These are phyloP conservation scores for Sporothrix dimorphospora DNA, from an alignment of 2,329 filamentous ascomycete genomes.

Conservation along the genomic window DNA sequence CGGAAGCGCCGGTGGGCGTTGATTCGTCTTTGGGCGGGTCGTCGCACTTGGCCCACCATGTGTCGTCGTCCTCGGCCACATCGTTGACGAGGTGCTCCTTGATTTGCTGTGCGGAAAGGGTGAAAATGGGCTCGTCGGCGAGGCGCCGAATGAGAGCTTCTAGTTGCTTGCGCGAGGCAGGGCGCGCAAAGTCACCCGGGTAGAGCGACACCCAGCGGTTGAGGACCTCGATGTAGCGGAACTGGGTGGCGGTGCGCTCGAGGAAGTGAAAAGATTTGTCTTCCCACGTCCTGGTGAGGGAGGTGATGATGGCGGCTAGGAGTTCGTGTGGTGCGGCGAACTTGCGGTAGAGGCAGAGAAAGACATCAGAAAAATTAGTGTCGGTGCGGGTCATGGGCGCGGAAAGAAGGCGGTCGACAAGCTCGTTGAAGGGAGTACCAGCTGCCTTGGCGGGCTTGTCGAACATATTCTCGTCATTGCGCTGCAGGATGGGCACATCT, in stretches of 20 bases:
- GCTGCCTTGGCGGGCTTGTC: conserved; percentile 55
- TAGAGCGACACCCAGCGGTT: conserved; percentile 89
- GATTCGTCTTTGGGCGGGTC: conserved; percentile 47
- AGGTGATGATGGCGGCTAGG: conserved; percentile 74
- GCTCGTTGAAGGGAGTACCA: conserved; percentile 66
- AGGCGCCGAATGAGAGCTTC: conserved; percentile 75
- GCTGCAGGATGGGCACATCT: conserved; percentile 67
- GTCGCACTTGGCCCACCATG: conserved; percentile 87
- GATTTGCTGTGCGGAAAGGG: conserved; percentile 84
- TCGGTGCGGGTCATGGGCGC: conserved; percentile 85
- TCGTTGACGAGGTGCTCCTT: conserved; percentile 71
- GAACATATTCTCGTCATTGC: conserved; percentile 65
- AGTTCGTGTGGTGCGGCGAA: conserved; percentile 83
- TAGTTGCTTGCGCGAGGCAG: conserved; percentile 70
- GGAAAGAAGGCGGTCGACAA: conserved; percentile 84
- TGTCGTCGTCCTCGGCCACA: conserved; percentile 85
- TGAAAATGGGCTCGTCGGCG: conserved; percentile 78
- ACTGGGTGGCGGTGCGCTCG: conserved; percentile 76
- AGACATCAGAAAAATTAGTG: conserved; percentile 83
- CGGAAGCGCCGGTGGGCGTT: conserved; percentile 22
- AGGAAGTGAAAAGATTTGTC: conserved; percentile 70
- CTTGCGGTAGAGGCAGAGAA: conserved; percentile 90
- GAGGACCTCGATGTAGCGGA: conserved; percentile 80
- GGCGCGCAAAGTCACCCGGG: conserved; percentile 88
- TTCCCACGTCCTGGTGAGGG: conserved; percentile 71